A percentile compares a stretch with the other conserved stretches of the same genome.
These are phyloP conservation scores for Coemansia sp. DNA, from an alignment of 192 early-diverging fungal species.

Conservation along the genomic window DNA sequence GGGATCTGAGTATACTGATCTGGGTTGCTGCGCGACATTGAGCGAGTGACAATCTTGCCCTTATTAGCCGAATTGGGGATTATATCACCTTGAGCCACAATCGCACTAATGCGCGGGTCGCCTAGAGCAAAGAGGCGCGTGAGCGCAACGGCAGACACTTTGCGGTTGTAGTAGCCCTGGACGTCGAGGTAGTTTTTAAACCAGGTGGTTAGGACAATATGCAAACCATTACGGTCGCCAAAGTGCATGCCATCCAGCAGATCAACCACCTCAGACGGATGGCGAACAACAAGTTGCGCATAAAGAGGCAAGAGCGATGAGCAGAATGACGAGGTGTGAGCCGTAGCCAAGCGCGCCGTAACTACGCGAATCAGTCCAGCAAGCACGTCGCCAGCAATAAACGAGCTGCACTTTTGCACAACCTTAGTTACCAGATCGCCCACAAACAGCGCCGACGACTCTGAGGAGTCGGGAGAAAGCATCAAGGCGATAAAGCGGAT, in stretches of 20 bases:
- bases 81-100: conserved; percentile 82
- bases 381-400: conserved; percentile 41
- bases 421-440: conserved; percentile 86
- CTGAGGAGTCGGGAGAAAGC: conserved; percentile 69
- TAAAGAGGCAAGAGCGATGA: conserved; percentile 85
- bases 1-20: conserved; percentile 78
- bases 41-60: conserved; percentile 61
- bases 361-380: conserved; percentile 80
- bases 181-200: conserved; percentile 80
- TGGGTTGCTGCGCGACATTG: conserved; percentile 52
- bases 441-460: conserved; percentile 83
- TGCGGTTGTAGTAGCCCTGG: conserved; percentile 79
- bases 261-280: conserved; percentile 69
- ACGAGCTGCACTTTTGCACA: conserved; percentile 67
- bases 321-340: conserved; percentile 77
- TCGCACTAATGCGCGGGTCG: conserved; percentile 63
- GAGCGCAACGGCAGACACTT: conserved; percentile 76
- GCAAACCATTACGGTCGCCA: conserved; percentile 65
- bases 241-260: conserved; percentile 66
- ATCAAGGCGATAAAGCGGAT: conserved; percentile 80
- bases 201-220: conserved; percentile 77
- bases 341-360: conserved; percentile 64
- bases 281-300: conserved; percentile 75
- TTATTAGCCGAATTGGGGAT: conserved; percentile 51
- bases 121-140: conserved; percentile 65